Base-by-base conservation (phyloP, 495 filamentous ascomycete species). In the Annulohypoxylon maeteangense region DNA sequence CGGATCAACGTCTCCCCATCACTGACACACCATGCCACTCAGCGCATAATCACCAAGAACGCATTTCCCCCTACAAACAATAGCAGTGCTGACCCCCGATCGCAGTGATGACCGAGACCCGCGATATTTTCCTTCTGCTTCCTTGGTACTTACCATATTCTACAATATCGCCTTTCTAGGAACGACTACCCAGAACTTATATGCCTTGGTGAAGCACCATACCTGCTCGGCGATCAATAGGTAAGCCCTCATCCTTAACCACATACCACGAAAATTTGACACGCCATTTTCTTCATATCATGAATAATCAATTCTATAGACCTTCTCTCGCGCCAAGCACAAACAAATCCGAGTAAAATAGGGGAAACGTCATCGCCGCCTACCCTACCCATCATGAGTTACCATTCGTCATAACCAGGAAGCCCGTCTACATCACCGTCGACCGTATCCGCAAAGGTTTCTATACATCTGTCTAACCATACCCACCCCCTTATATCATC, bases 381-480 rank as follows among this genome's bases (percentile, higher is more conserved):
- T n/a, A n/a, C n/a, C 14, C 45, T 23, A 25, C 14, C 22, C 45
- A 51, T 38, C 45, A 20, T 50, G 4, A 38, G 47, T 47, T n/a
- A n/a, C n/a, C n/a, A 32, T 47, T 47, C 56, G 40, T 60, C 54
- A 53, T 40, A 20, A 65, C 32, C 47, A 42, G 0, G 22, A 16
- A 50, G 25, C 2, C 32, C 27, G 1, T 61, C 56, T 61, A 67
- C 34, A 45, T 23, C 42, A 16, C 16, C 4, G 27, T 47, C 14
- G 12, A 40, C 34, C 42, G 44, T 60, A 51, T 60, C 55, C 23
- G 11, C 20, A 67, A 44, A 34, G n/a, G 40, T 14, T 6, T 68
- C 57, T 62, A 61, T 67, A 34, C 34, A 45, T n/a, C n/a, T n/a
- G n/a, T 47, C 56, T 67, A 54, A 34, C 14, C 25, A 14, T 42